Evolutionary conservation across 305 asterid species (phyloP).

Genomic region (Striga hermonthica): DNA sequence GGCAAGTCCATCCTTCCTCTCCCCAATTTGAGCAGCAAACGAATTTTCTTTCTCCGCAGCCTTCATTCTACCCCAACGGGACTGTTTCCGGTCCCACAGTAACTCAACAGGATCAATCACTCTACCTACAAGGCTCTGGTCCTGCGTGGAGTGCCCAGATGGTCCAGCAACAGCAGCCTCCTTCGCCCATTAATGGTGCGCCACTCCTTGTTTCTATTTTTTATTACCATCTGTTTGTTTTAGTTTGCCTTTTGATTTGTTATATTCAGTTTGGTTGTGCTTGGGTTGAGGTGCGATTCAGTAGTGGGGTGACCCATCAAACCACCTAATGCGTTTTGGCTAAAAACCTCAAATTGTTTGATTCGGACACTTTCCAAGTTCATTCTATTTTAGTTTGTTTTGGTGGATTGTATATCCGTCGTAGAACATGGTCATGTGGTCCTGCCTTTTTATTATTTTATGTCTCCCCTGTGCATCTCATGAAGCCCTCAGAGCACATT

Average conservation of each 20-base stretch:
- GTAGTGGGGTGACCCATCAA: too few relatives aligned
- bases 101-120: constrained; percentile 55
- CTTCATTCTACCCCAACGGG: constrained; percentile 58
- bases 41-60: constrained; percentile 45
- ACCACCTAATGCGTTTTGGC: too few relatives aligned
- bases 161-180: constrained; percentile 67
- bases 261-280: constrained; percentile 6
- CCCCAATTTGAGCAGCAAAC: constrained; percentile 67
- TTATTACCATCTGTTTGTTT: not conserved
- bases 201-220: constrained; percentile 20
- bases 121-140: constrained; percentile 53
- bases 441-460: too few relatives aligned
- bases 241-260: not conserved
- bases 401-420: too few relatives aligned
- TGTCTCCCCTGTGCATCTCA: too few relatives aligned
- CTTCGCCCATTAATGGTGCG: constrained; percentile 73
- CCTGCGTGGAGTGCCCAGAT: constrained; percentile 66
- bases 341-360: too few relatives aligned
- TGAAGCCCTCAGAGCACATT: too few relatives aligned
- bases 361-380: too few relatives aligned
- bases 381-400: too few relatives aligned
- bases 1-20: constrained; percentile 56
- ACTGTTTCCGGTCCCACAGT: constrained; percentile 45
- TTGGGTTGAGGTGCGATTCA: not conserved
- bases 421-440: too few relatives aligned